These are phyloP conservation scores for Boletus mariae DNA, from an alignment of 1,284 basidiomycete species.

Conservation along the genomic window DNA sequence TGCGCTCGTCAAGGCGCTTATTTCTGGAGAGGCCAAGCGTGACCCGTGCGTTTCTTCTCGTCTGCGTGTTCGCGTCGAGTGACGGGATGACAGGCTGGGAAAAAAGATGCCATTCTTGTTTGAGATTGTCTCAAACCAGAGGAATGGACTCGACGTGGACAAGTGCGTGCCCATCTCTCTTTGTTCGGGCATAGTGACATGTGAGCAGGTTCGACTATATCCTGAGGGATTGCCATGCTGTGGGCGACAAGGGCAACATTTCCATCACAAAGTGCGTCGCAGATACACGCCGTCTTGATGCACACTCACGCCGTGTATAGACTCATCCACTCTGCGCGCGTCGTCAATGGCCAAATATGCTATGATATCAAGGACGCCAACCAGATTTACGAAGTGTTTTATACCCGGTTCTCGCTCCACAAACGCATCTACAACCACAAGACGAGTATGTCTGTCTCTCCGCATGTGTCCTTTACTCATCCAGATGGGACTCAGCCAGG, in stretches of 20 bases:
- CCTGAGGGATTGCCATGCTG: slow-evolving; percentile 62
- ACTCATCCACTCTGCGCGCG: slow-evolving; percentile 67
- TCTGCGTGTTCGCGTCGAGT: not conserved
- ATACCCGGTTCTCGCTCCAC: slow-evolving; percentile 69
- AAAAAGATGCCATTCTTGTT: slow-evolving; percentile 48
- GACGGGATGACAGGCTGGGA: slow-evolving; percentile 30
- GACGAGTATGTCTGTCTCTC: slow-evolving; percentile 45
- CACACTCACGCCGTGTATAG: slow-evolving; percentile 32
- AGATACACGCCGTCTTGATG: not conserved
- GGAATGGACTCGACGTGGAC: slow-evolving; percentile 79
- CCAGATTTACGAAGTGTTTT: slow-evolving; percentile 67
- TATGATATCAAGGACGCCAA: slow-evolving; percentile 78
- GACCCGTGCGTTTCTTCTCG: slow-evolving; percentile 32
- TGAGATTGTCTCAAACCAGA: slow-evolving; percentile 75
- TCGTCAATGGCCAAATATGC: slow-evolving; percentile 69
- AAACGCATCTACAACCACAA: slow-evolving; percentile 78
- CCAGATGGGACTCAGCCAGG: slow-evolving; percentile 44
- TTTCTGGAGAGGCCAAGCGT: slow-evolving; percentile 40
- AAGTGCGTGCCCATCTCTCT: slow-evolving; percentile 43
- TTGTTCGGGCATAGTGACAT: not conserved
- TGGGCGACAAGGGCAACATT: slow-evolving; percentile 60
- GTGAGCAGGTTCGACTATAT: slow-evolving; percentile 73
- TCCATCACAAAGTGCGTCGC: slow-evolving; percentile 38
- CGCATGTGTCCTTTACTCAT: not conserved
- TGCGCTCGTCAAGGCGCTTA: slow-evolving; percentile 52